A percentile compares a stretch with the other conserved stretches of the same genome.
These are phyloP conservation scores for Boletus vinaceobasis DNA, from an alignment of 768 basidiomycete genomes.

Conservation along the genomic window DNA sequence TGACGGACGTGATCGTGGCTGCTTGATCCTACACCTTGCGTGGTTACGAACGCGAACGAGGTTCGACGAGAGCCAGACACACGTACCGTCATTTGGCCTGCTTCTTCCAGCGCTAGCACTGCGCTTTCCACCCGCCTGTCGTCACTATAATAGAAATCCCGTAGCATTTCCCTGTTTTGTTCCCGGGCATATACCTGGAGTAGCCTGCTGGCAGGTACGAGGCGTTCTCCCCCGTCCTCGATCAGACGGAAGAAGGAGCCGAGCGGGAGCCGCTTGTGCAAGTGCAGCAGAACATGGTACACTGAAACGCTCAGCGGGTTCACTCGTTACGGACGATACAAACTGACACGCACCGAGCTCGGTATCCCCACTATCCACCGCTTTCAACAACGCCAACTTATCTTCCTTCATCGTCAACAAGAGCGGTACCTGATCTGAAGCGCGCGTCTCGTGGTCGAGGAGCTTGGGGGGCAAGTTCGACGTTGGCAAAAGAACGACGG, in stretches of 20 bases:
- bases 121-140: conserved; percentile 94
- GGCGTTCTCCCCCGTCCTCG: conserved; percentile 78
- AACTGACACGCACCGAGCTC: conserved; percentile 67
- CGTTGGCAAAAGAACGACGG: not conserved
- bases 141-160: conserved; percentile 98
- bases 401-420: conserved; percentile 94
- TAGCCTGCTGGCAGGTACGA: conserved; percentile 72
- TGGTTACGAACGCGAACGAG: not conserved
- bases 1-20: conserved; percentile 68
- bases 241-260: conserved; percentile 94
- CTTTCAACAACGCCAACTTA: conserved; percentile 78
- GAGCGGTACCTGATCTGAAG: conserved; percentile 92
- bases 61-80: not conserved
- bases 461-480: conserved; percentile 44
- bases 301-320: conserved; percentile 45
- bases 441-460: conserved; percentile 84
- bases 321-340: no score
- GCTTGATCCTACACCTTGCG: conserved; percentile 55
- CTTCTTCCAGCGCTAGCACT: conserved; percentile 82
- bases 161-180: conserved; percentile 85
- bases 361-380: conserved; percentile 92
- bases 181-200: conserved; percentile 89
- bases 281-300: conserved; percentile 87
- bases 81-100: conserved; percentile 59
- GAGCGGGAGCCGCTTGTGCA: conserved; percentile 77